Conservation (phyloP, 2,329 filamentous ascomycete genomes). For the Alternaria brassicicola region DNA sequence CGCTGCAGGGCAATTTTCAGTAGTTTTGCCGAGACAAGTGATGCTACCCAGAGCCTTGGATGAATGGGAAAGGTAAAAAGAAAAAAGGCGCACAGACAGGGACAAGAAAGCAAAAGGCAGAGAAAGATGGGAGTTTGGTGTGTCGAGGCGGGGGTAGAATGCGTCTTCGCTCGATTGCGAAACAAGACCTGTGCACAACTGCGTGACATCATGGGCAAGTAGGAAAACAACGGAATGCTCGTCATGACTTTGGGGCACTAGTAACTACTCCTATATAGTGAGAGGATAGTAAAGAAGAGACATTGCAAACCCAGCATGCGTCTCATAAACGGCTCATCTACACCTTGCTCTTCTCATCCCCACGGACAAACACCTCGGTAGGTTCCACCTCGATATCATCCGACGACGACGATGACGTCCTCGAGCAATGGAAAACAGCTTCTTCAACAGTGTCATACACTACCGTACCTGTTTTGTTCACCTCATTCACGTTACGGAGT, state of each 20-base stretch:
- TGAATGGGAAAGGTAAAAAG: not conserved
- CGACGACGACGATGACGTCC: constrained; percentile 7
- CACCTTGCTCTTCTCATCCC: constrained; percentile 27
- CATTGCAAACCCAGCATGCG: not conserved
- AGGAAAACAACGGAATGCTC: not conserved
- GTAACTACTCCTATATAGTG: not conserved
- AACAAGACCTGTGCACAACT: not conserved
- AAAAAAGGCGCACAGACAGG: not conserved
- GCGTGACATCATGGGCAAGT: not conserved
- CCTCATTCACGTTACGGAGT: constrained; percentile 18
- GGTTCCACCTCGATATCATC: constrained; percentile 21
- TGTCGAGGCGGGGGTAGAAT: not conserved
- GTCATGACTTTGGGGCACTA: not conserved
- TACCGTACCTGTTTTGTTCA: constrained; percentile 11
- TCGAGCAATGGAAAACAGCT: constrained; percentile 16
- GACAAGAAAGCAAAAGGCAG: not conserved
- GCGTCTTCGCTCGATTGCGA: not conserved
- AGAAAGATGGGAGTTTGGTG: not conserved
- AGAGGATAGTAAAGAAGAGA: not conserved
- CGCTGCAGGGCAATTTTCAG: not conserved
- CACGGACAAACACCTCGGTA: constrained; percentile 22
- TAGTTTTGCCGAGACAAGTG: not conserved
- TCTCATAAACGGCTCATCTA: not conserved
- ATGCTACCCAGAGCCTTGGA: not conserved
- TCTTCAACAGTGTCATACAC: constrained; percentile 26